Percentiles rank a stretch among this genome's conserved stretches.
Evolutionary conservation across 2,329 filamentous ascomycete genomes (phyloP).

Genomic region (Pseudogymnoascus pannorum): DNA sequence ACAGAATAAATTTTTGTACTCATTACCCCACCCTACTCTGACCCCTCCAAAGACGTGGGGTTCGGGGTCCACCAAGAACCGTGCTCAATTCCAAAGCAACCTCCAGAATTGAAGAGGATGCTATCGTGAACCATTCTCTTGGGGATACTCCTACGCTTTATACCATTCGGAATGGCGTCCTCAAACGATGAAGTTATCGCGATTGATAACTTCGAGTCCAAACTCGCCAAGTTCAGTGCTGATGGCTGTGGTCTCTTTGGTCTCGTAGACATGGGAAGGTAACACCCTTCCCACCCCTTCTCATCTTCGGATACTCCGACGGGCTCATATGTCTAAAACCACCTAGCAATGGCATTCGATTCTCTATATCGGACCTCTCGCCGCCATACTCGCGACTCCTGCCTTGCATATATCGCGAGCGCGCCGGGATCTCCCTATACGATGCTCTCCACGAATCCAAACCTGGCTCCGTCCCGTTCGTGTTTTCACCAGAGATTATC

Average conservation of each 20-base stretch:
- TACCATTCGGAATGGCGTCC: slow-evolving; percentile 15
- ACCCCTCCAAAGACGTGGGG: slow-evolving; percentile 1
- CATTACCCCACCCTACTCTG: neutral
- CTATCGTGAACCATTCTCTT: neutral
- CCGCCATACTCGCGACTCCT: slow-evolving; percentile 65
- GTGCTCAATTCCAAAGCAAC: neutral
- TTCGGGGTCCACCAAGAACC: neutral
- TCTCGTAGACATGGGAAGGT: slow-evolving; percentile 32
- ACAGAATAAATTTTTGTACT: neutral
- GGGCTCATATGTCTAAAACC: slow-evolving; percentile 12
- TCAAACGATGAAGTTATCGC: slow-evolving; percentile 22
- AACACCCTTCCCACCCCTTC: slow-evolving; percentile 10
- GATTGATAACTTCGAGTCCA: slow-evolving; percentile 24
- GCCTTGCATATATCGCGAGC: slow-evolving; percentile 68
- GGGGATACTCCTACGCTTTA: neutral
- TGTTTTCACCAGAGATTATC: slow-evolving; percentile 52
- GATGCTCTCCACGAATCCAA: slow-evolving; percentile 60
- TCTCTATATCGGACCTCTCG: slow-evolving; percentile 78
- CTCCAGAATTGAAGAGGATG: neutral
- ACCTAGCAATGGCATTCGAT: slow-evolving; percentile 79
- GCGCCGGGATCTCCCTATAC: slow-evolving; percentile 77
- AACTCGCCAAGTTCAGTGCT: slow-evolving; percentile 22
- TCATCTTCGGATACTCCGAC: neutral
- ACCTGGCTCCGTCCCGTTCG: slow-evolving; percentile 25
- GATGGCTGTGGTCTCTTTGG: slow-evolving; percentile 23